Base-by-base conservation (phyloP, 2,329 filamentous ascomycete genomes). In the Neurospora sp. region DNA sequence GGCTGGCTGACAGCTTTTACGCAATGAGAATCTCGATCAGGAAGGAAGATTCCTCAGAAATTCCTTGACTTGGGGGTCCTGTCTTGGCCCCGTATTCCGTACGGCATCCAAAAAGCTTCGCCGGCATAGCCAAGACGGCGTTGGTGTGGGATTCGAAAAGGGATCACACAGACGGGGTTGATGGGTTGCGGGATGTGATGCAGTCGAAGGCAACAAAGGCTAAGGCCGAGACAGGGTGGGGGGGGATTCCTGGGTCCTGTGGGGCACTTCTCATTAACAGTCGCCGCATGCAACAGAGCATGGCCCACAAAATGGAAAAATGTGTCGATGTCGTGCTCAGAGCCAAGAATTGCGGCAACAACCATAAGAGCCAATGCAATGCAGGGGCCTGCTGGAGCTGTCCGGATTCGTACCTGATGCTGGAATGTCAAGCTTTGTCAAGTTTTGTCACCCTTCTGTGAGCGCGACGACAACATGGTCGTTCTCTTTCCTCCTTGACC, bases 281-380 rank as follows among this genome's bases (percentile, higher is more conserved):
- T 66, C 69, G 68, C 68, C 67, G 69, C 69, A n/a, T 42, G 58
- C 33, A 8, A 38, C 46, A 36, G 46, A 40, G n/a, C 38, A 28
- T 19, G 52, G 38, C 23, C 52, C 39, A 68, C 66, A 46, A 71
- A 71, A 39, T 66, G 69, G 69, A 66, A 68, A 66, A 68, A 43
- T 68, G 70, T 66, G 28, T 72, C 74, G 72, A 76, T 76, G 75
- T 75, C 75, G 75, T 76, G 74, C 75, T 76, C 70, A 40, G 52
- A 62, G 72, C 73, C 74, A 74, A 76, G 75, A 46, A 76, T 76
- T 71, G 72, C 74, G 73, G 73, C 33, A 74, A 69, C 66, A 8
- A 17, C 40, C 7, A 62, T 36, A 15, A 15, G 52, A 62, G 52
- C 52, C 28, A 62, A 62, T 62, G 52, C 52, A 62, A 62, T 62